Base-by-base conservation (phyloP, 306 rosid species). In the Datisca glomerata region DNA sequence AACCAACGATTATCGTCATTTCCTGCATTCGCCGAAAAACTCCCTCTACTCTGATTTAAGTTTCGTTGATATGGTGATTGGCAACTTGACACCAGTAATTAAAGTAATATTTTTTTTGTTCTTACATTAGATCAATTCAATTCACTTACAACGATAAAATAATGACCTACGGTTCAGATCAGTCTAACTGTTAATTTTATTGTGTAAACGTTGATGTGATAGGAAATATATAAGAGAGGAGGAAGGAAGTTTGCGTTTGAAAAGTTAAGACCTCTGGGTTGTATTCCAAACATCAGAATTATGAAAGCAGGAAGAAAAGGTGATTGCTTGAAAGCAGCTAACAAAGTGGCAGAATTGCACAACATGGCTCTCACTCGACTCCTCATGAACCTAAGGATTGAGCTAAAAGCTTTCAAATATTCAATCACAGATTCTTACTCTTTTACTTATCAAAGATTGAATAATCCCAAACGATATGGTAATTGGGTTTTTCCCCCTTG, bases 181-280 rank as follows among this genome's bases (percentile, higher is more conserved):
- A n/a, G n/a, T n/a, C n/a, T n/a, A n/a, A n/a, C n/a, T n/a, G n/a
- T n/a, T n/a, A n/a, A n/a, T n/a, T n/a, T n/a, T n/a, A n/a, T n/a
- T n/a, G n/a, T n/a, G 9, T 21, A 2, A 6, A 24, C 23, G 9
- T n/a, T 42, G 19, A 16, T 25, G n/a, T 17, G 31, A 16, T 18
- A 60, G 79, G 73, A 52, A 53, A 61, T 72, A 31, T 59, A 77
- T 33, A 31, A 60, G 45, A 49, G 24, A 44, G 79, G 76, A 39
- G 81, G 73, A 55, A 73, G 87, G 47, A 78, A 78, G 55, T 64
- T 78, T 21, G 79, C 52, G 16, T 33, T 70, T 25, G 0, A 36
- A 6, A 71, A 43, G 13, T 1, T 64, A 34, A 7, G 4, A 23
- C 61, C 81, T 3, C 0, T 47, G 31, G 53, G 47, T 36, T 67